phyloP scores from a whole-genome alignment of 768 basidiomycete species.

The Russula olivacea region DNA sequence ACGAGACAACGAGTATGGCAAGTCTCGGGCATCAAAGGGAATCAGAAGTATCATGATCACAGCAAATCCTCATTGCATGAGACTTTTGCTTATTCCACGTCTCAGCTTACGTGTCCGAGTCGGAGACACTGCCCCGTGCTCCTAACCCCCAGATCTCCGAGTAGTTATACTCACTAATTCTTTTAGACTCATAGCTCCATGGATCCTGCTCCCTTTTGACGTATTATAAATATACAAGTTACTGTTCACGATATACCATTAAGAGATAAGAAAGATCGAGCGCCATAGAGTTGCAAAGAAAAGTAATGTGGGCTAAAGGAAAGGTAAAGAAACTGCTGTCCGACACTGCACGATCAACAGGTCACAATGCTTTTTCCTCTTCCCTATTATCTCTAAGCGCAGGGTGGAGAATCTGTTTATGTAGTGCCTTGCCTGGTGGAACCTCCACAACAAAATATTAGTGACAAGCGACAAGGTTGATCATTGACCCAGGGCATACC shows the following conservation, averaged over 20 bases:
- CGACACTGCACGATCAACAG: neutral
- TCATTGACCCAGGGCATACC: slow-evolving; percentile 39
- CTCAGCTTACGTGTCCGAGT: neutral
- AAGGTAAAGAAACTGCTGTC: neutral
- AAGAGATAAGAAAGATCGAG: neutral
- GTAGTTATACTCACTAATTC: no score
- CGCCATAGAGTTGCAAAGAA: neutral
- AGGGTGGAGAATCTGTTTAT: slow-evolving; percentile 84
- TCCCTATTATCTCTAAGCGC: slow-evolving; percentile 7
- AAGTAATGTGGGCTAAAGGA: no score
- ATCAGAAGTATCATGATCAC: neutral
- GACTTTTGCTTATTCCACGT: neutral
- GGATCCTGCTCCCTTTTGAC: neutral
- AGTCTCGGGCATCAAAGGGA: neutral
- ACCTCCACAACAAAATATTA: slow-evolving; percentile 42
- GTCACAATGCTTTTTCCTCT: slow-evolving; percentile 5
- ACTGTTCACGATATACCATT: neutral
- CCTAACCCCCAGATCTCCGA: no score
- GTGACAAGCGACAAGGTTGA: slow-evolving; percentile 20
- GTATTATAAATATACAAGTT: slow-evolving; percentile 12
- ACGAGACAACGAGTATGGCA: slow-evolving; percentile 8
- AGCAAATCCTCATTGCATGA: neutral
- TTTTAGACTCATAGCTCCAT: no score
- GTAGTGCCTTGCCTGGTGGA: slow-evolving; percentile 88
- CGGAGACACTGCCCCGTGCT: no score